A percentile compares a stretch with the other conserved stretches of the same genome.
Evolutionary conservation across 257 asterid species (phyloP).

Genomic region (Solanum chilense): DNA sequence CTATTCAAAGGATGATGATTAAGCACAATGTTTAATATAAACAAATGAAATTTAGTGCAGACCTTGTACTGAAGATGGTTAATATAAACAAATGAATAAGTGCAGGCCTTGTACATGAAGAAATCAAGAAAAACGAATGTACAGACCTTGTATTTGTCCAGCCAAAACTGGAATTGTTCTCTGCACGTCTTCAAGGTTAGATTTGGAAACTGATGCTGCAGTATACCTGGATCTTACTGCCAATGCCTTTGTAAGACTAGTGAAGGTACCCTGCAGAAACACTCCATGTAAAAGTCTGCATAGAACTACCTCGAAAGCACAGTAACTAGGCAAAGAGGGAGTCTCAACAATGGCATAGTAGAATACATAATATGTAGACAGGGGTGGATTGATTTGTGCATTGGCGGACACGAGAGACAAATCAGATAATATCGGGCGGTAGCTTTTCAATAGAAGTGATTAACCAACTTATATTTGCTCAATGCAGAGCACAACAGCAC

Average conservation of each 20-base stretch:
- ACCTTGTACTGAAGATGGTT: not conserved
- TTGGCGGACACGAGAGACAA: not conserved
- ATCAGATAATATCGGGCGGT: not conserved
- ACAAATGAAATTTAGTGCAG: not conserved
- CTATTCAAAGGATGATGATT: not conserved
- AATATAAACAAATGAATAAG: not conserved
- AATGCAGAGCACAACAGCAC: not conserved
- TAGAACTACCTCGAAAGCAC: not conserved
- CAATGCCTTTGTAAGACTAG: conserved; percentile 31
- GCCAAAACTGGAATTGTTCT: conserved; percentile 21
- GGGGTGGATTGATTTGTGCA: not conserved
- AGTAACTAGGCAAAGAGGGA: not conserved
- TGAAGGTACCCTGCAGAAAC: conserved; percentile 40
- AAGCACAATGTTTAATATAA: not conserved
- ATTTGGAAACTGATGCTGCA: conserved; percentile 24
- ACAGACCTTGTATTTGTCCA: conserved; percentile 37
- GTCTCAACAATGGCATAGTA: not conserved
- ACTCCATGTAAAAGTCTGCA: not conserved
- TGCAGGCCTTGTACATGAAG: not conserved
- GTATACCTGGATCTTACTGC: conserved; percentile 20
- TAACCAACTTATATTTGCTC: not conserved
- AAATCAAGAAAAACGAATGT: not conserved
- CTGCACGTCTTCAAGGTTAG: conserved; percentile 23
- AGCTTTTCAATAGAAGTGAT: not conserved
- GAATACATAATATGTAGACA: not conserved